A percentile compares a stretch with the other conserved stretches of the same genome.
Conservation (phyloP, 1,139 yeast genomes). For the Zygoascus meyerae region DNA sequence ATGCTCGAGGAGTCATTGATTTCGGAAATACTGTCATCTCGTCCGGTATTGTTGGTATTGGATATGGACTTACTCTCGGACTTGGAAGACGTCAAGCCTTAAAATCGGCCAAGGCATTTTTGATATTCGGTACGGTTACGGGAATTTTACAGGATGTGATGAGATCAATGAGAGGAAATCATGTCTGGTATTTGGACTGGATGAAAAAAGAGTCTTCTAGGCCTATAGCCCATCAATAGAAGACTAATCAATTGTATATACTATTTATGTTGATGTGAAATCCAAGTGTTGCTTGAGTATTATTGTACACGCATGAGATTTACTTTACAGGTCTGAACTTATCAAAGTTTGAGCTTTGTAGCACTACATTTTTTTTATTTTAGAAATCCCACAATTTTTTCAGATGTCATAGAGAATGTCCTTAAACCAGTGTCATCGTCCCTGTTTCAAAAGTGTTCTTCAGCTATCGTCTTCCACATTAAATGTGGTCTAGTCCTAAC, state of each 20-base stretch:
- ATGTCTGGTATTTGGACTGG: conserved; percentile 51
- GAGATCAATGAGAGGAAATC: conserved; percentile 53
- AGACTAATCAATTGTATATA: not conserved
- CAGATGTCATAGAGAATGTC: too few relatives aligned
- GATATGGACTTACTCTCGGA: conserved; percentile 42
- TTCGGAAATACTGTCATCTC: conserved; percentile 57
- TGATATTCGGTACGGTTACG: conserved; percentile 49
- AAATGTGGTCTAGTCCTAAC: too few relatives aligned
- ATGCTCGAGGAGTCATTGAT: conserved; percentile 50
- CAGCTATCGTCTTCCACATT: too few relatives aligned
- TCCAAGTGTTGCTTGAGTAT: too few relatives aligned
- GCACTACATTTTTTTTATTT: too few relatives aligned
- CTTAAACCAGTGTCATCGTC: too few relatives aligned
- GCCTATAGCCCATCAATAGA: not conserved
- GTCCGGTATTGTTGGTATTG: conserved; percentile 46
- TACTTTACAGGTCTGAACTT: too few relatives aligned
- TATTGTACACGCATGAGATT: too few relatives aligned
- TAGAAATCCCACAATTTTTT: too few relatives aligned
- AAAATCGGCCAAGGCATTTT: conserved; percentile 49
- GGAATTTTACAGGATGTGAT: conserved; percentile 65
- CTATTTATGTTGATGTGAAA: not conserved
- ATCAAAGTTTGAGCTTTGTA: too few relatives aligned
- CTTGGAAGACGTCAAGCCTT: conserved; percentile 46
- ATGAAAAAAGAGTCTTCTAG: not conserved
- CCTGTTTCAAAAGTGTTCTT: too few relatives aligned